Conservation (phyloP, 208 protist species). For the Porcisia deanei region DNA sequence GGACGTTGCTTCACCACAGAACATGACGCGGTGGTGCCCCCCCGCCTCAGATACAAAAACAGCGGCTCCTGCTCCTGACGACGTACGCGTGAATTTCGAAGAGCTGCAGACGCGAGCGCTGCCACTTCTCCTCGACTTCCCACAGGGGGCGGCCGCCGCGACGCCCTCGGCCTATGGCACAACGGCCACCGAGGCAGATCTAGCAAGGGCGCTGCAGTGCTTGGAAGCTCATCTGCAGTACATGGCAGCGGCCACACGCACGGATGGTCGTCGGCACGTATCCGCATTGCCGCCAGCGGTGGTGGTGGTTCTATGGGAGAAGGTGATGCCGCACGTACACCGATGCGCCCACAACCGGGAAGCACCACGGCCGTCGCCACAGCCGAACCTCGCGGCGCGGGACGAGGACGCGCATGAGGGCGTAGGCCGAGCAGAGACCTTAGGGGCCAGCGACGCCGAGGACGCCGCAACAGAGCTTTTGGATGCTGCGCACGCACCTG, state of each 20-base stretch:
- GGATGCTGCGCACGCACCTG: neutral
- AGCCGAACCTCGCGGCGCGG: neutral
- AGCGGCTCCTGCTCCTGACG: neutral
- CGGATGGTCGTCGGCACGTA: slow-evolving; percentile 50
- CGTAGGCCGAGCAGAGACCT: neutral
- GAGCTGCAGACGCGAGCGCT: slow-evolving; percentile 13
- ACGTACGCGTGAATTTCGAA: slow-evolving; percentile 10
- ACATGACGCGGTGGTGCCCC: neutral
- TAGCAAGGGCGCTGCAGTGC: neutral
- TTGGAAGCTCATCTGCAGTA: slow-evolving; percentile 18
- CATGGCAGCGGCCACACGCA: slow-evolving; percentile 16
- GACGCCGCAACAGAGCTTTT: neutral
- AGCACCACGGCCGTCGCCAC: neutral
- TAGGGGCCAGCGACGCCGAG: neutral
- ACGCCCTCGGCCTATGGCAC: neutral
- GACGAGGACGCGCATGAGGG: neutral
- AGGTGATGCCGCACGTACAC: slow-evolving; percentile 34
- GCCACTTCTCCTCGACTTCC: slow-evolving; percentile 13
- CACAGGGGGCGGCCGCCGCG: too few relatives aligned
- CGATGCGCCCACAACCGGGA: neutral
- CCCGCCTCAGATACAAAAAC: neutral
- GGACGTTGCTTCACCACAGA: slow-evolving; percentile 2
- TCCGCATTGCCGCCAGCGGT: slow-evolving; percentile 52
- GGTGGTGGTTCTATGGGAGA: slow-evolving; percentile 57
- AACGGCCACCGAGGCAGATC: neutral